Evolutionary conservation across 805 yeast genomes (phyloP).

Genomic region (Ogataea kodamae): DNA sequence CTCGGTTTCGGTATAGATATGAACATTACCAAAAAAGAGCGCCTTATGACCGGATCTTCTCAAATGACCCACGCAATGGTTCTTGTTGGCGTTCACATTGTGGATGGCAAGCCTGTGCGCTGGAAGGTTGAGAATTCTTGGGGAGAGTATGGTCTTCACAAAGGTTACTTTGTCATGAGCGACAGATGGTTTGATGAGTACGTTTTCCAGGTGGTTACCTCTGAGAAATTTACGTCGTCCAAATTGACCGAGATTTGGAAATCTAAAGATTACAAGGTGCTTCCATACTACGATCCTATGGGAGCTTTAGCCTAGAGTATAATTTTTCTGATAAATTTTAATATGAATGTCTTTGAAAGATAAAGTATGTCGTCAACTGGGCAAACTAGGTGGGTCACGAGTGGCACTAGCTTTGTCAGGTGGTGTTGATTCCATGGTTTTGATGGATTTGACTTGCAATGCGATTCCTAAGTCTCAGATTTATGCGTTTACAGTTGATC

Average conservation of each 20-base stretch:
- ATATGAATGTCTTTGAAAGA: constrained; percentile 5
- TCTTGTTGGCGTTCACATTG: constrained; percentile 72
- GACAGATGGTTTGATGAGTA: constrained; percentile 74
- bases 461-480: constrained; percentile 24
- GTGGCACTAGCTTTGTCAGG: constrained; percentile 62
- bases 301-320: constrained; percentile 57
- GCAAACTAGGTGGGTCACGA: not conserved
- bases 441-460: constrained; percentile 46
- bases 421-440: constrained; percentile 77
- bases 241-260: constrained; percentile 43
- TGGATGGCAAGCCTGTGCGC: constrained; percentile 56
- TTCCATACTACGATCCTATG: constrained; percentile 77
- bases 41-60: constrained; percentile 41
- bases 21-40: constrained; percentile 34
- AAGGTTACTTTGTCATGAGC: constrained; percentile 70
- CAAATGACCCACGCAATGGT: constrained; percentile 92
- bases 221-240: constrained; percentile 33
- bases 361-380: not conserved
- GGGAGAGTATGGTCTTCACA: constrained; percentile 69
- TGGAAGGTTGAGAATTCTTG: constrained; percentile 80
- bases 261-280: constrained; percentile 44
- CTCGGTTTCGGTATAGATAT: constrained; percentile 45
- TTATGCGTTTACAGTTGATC: constrained; percentile 65
- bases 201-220: constrained; percentile 63
- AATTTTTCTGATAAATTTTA: constrained; percentile 5